Conservation (phyloP, 1,139 yeast species). For the Nakaseomyces sp. region DNA sequence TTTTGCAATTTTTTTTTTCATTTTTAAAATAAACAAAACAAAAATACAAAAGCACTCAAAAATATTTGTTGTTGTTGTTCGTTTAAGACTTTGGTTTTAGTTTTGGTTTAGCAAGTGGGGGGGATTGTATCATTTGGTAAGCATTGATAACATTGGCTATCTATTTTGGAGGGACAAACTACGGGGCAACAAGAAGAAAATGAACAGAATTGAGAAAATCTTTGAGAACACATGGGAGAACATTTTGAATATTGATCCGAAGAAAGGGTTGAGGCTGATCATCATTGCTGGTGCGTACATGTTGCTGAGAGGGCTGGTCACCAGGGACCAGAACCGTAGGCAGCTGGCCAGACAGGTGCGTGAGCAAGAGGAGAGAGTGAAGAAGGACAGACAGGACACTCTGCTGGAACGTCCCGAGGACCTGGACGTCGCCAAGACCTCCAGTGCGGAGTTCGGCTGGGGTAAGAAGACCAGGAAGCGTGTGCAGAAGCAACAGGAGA, state of each 20-base stretch:
- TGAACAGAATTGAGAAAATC: background rate
- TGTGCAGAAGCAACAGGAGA: slow-evolving; percentile 46
- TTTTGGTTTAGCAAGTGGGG: too few species aligned
- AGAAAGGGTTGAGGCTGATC: slow-evolving; percentile 33
- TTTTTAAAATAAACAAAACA: too few species aligned
- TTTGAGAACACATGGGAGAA: slow-evolving; percentile 1
- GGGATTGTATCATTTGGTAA: too few species aligned
- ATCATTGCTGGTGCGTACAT: slow-evolving; percentile 41
- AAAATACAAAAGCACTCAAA: too few species aligned
- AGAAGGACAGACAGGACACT: slow-evolving; percentile 36
- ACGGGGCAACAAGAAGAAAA: background rate
- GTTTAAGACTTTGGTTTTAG: too few species aligned
- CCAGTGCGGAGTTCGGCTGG: slow-evolving; percentile 54
- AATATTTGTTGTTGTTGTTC: too few species aligned
- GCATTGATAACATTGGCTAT: too few species aligned
- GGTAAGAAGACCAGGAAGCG: slow-evolving; percentile 61
- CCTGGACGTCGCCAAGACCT: slow-evolving; percentile 21
- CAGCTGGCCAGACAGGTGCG: slow-evolving; percentile 46
- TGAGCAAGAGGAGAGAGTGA: slow-evolving; percentile 34
- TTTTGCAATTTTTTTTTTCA: too few species aligned
- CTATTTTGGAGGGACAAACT: too few species aligned
- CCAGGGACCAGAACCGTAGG: slow-evolving; percentile 39
- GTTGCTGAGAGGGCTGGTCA: slow-evolving; percentile 36
- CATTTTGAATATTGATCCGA: slow-evolving; percentile 5
- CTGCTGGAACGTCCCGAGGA: slow-evolving; percentile 34